These are phyloP conservation scores for Zea luxurians DNA, from an alignment of 176 grass and related monocot genomes.

Conservation along the genomic window DNA sequence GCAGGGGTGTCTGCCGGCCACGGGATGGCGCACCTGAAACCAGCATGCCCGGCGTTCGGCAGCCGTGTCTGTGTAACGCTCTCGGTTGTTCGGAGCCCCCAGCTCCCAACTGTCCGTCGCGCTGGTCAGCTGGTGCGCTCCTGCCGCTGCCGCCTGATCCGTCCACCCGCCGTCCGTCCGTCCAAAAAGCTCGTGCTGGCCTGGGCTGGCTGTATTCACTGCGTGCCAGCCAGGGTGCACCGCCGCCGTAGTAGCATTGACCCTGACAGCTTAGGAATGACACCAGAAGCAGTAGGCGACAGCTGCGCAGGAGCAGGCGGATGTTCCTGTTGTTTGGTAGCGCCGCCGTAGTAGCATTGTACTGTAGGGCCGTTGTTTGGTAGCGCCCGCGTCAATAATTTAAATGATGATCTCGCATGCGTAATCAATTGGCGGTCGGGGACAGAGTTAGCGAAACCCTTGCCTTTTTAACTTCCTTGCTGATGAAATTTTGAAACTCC, in stretches of 20 bases:
- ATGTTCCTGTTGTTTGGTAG: neutral
- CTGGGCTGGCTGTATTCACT: neutral
- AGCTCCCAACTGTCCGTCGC: too few species aligned
- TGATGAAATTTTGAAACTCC: neutral
- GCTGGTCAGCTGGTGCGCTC: too few species aligned
- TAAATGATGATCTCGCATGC: neutral
- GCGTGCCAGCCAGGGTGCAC: neutral
- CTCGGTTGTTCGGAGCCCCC: too few species aligned
- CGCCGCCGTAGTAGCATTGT: too few species aligned
- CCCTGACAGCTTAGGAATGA: neutral
- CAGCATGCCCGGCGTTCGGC: neutral
- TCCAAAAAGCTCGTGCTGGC: too few species aligned
- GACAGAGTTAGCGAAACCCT: too few species aligned
- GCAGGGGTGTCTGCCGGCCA: neutral
- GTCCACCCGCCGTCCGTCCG: neutral
- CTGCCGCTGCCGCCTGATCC: too few species aligned
- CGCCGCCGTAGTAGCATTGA: neutral
- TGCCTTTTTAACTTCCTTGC: too few species aligned
- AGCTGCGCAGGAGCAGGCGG: neutral
- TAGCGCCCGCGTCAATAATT: neutral
- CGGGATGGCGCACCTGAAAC: neutral
- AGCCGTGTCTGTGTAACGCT: too few species aligned
- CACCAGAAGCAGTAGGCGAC: neutral
- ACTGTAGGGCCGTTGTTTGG: slow-evolving; percentile 13
- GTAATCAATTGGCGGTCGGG: too few species aligned